phyloP scores from a whole-genome alignment of 2,329 filamentous ascomycete species.

The Aspergillus spinulosporus region DNA sequence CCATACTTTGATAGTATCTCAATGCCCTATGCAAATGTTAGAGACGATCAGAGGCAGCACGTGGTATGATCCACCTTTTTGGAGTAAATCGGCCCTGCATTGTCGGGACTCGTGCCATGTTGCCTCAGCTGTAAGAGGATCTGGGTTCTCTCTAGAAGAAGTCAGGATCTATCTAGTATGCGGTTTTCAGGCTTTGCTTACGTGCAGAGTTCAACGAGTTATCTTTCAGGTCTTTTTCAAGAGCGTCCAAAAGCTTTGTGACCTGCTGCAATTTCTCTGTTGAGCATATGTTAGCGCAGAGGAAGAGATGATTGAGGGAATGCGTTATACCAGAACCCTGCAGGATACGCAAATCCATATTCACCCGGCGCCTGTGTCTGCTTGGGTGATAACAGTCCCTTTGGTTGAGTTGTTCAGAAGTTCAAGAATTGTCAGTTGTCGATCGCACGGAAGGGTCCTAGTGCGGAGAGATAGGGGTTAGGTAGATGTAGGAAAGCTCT shows the following conservation, averaged over 20 bases:
- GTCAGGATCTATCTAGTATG: background rate
- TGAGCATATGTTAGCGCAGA: conserved; percentile 1
- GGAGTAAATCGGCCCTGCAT: conserved; percentile 81
- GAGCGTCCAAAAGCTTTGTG: conserved; percentile 60
- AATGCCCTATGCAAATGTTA: conserved; percentile 63
- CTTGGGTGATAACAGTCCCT: background rate
- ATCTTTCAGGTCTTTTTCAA: conserved; percentile 64
- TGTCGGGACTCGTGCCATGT: conserved; percentile 68
- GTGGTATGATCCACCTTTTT: conserved; percentile 57
- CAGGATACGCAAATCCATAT: conserved; percentile 29
- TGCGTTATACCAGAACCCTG: conserved; percentile 30
- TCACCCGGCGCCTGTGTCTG: background rate
- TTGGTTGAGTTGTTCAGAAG: background rate
- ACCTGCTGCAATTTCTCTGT: conserved; percentile 70
- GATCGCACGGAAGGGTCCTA: conserved; percentile 1
- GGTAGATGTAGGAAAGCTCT: background rate
- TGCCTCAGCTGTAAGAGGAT: conserved; percentile 69
- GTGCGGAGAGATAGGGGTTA: background rate
- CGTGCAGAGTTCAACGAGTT: conserved; percentile 60
- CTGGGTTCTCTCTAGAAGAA: conserved; percentile 36
- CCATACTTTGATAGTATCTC: conserved; percentile 70
- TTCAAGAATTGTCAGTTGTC: background rate
- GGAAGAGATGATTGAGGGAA: background rate
- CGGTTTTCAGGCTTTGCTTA: conserved; percentile 41
- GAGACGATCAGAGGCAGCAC: background rate